Conservation (phyloP, 257 asterid species). For the Nemophila menziesii region DNA sequence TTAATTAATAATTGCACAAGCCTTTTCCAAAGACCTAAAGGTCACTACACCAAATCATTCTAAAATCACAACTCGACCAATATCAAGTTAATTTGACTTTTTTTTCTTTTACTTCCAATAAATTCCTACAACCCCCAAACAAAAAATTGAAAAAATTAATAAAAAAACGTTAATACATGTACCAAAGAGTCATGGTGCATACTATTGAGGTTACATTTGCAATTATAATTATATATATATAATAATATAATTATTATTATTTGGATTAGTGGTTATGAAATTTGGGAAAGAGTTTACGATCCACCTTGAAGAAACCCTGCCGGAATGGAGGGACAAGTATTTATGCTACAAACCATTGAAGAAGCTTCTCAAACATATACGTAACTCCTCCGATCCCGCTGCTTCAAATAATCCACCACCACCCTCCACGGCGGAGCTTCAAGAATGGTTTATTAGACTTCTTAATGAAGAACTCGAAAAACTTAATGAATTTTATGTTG, state of each 20-base stretch:
- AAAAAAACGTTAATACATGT: background rate
- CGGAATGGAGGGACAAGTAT: slow-evolving; percentile 85
- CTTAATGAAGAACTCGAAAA: slow-evolving; percentile 66
- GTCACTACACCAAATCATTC: background rate
- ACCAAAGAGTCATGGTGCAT: background rate
- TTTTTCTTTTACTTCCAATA: background rate
- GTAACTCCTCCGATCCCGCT: slow-evolving; percentile 14
- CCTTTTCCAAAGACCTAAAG: background rate
- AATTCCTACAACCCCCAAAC: background rate
- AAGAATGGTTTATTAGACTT: slow-evolving; percentile 59
- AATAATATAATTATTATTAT: background rate
- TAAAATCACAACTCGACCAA: too few relatives aligned
- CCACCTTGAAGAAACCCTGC: slow-evolving; percentile 74
- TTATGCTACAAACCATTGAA: slow-evolving; percentile 76
- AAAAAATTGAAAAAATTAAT: too few relatives aligned
- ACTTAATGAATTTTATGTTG: slow-evolving; percentile 94
- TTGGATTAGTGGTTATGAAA: slow-evolving; percentile 33
- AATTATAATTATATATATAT: background rate
- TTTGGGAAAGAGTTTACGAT: slow-evolving; percentile 69
- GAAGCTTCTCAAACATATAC: slow-evolving; percentile 65
- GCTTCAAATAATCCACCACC: slow-evolving; percentile 7
- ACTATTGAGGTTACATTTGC: background rate
- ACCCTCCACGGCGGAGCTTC: slow-evolving; percentile 28
- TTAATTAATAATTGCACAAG: background rate
- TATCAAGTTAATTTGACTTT: background rate